Evolutionary conservation across 768 basidiomycete species (phyloP).

Genomic region (Serendipita sp.): DNA sequence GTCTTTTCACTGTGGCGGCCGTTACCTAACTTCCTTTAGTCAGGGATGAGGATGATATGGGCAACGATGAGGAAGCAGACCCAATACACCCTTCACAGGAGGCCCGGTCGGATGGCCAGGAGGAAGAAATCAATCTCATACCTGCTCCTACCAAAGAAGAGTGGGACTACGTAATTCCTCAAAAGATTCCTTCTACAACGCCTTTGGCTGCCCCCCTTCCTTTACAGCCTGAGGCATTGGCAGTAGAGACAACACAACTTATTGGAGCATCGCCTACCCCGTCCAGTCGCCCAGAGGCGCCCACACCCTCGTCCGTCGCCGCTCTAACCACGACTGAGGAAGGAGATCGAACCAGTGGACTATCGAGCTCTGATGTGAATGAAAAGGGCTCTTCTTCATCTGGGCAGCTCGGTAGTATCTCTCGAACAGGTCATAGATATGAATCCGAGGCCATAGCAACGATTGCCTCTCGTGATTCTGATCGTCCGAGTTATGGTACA

Average conservation of each 20-base stretch:
- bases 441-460: not conserved
- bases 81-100: not conserved
- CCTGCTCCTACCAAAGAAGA: not conserved
- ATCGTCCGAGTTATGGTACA: not conserved
- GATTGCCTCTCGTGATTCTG: not conserved
- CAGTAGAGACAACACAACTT: too few species aligned
- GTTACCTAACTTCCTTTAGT: not conserved
- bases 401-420: not conserved
- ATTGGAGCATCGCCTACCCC: not conserved
- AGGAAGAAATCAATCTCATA: not conserved
- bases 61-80: not conserved
- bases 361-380: not conserved
- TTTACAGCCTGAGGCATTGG: not conserved
- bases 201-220: not conserved
- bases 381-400: not conserved
- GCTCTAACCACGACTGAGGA: not conserved
- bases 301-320: not conserved
- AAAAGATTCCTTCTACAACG: not conserved
- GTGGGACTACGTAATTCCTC: constrained; percentile 2
- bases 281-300: not conserved
- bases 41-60: not conserved
- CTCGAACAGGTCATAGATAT: not conserved
- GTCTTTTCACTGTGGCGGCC: not conserved
- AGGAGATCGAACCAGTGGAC: not conserved
- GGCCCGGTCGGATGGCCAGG: not conserved